Conservation (phyloP, 495 filamentous ascomycete species). For the Neurospora africana region DNA sequence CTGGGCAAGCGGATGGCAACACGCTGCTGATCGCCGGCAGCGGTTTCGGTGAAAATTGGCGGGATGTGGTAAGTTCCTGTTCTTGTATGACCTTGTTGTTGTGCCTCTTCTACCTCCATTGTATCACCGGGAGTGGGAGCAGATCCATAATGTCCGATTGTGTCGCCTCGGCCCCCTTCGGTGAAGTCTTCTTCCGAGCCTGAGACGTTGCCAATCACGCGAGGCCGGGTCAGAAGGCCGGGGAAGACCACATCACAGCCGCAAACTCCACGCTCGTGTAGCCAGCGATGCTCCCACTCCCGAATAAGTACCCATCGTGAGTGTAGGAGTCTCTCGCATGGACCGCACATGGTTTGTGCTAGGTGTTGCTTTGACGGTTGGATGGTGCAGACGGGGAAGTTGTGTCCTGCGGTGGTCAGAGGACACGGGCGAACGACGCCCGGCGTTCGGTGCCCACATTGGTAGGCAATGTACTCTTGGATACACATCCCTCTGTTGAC, state of each 20-base stretch:
- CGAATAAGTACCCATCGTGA: constrained; percentile 28
- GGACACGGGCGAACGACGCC: constrained; percentile 31
- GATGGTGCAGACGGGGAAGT: constrained; percentile 23
- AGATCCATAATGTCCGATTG: background rate
- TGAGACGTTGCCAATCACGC: constrained; percentile 14
- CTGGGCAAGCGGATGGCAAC: constrained; percentile 23
- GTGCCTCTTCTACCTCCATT: background rate
- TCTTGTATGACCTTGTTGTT: background rate
- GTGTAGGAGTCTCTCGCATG: constrained; percentile 30
- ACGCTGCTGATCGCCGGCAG: constrained; percentile 3
- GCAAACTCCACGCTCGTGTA: constrained; percentile 36
- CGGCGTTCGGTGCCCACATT: constrained; percentile 32
- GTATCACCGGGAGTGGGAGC: background rate
- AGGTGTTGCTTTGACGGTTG: constrained; percentile 18
- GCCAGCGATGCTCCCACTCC: constrained; percentile 36
- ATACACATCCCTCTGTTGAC: constrained; percentile 25
- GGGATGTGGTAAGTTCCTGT: constrained; percentile 2
- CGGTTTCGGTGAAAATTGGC: constrained; percentile 17
- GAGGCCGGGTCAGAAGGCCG: constrained; percentile 18
- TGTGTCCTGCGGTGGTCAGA: constrained; percentile 24
- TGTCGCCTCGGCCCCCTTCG: background rate
- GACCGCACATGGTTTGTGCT: constrained; percentile 24
- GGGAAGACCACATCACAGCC: constrained; percentile 29
- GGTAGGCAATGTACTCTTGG: constrained; percentile 32
- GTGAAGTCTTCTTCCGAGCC: background rate